phyloP scores from a whole-genome alignment of 2,329 filamentous ascomycete species.

The Onygenales sp. region DNA sequence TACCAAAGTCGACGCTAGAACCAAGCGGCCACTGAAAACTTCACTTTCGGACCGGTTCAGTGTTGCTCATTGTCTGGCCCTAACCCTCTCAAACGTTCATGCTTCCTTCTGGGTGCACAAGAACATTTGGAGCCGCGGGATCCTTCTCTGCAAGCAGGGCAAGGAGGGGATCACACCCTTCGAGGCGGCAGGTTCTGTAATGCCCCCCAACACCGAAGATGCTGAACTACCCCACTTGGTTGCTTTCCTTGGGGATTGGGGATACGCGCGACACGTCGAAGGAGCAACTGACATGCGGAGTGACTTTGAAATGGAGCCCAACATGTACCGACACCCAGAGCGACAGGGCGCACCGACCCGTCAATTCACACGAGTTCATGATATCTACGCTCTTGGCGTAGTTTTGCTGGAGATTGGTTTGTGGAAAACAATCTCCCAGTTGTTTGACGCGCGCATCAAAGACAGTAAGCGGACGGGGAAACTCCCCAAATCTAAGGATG shows the following conservation, averaged over 20 bases:
- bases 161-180: slow-evolving; percentile 3
- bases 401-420: slow-evolving; percentile 30
- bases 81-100: slow-evolving; percentile 18
- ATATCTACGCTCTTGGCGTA: slow-evolving; percentile 31
- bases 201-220: background rate
- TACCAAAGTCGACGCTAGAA: slow-evolving; percentile 13
- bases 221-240: slow-evolving; percentile 7
- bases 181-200: background rate
- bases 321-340: slow-evolving; percentile 24
- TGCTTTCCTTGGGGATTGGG: slow-evolving; percentile 19
- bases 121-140: slow-evolving; percentile 22
- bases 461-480: slow-evolving; percentile 15
- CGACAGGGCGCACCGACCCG: slow-evolving; percentile 20
- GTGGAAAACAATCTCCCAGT: slow-evolving; percentile 20
- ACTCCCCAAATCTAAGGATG: slow-evolving; percentile 14
- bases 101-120: slow-evolving; percentile 21
- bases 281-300: slow-evolving; percentile 16
- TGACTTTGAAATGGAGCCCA: slow-evolving; percentile 19
- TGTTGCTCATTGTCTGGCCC: slow-evolving; percentile 18
- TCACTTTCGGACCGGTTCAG: slow-evolving; percentile 17
- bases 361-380: slow-evolving; percentile 22
- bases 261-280: slow-evolving; percentile 17
- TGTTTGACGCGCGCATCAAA: slow-evolving; percentile 18
- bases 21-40: slow-evolving; percentile 11
- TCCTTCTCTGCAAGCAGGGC: slow-evolving; percentile 15